Evolutionary conservation across 352 stramenopile species (phyloP).

Genomic region (Peronosclerospora sorghi): DNA sequence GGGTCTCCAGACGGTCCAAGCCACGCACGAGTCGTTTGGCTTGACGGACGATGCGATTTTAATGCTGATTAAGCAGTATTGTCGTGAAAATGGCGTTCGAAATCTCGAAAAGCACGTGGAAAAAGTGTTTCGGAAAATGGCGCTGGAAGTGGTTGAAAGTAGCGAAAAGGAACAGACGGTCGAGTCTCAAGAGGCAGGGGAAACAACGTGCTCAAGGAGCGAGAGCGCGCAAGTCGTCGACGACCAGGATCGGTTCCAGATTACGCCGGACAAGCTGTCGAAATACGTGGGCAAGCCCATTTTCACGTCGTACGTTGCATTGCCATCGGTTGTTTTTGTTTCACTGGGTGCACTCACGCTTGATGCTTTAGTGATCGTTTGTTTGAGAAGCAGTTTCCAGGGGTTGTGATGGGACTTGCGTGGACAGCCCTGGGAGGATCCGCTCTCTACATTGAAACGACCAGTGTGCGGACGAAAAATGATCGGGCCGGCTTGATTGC

Average conservation of each 20-base stretch:
- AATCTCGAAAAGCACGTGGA: conserved; percentile 98
- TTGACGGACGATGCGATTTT: conserved; percentile 91
- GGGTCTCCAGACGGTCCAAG: conserved; percentile 60
- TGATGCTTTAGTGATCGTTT: conserved; percentile 84
- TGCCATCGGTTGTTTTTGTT: not conserved
- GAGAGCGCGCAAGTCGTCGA: conserved; percentile 7
- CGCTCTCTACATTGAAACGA: conserved; percentile 98
- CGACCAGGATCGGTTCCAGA: conserved; percentile 74
- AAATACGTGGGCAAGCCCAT: conserved; percentile 98
- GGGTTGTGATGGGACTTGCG: conserved; percentile 98
- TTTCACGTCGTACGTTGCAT: conserved; percentile 86
- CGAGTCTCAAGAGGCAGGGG: conserved; percentile 28
- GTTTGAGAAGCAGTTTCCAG: conserved; percentile 89
- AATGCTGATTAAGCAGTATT: conserved; percentile 88
- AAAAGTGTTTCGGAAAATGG: conserved; percentile 97
- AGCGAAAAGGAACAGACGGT: conserved; percentile 31
- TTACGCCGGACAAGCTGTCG: conserved; percentile 90
- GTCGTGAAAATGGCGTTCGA: conserved; percentile 93
- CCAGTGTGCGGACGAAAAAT: conserved; percentile 53
- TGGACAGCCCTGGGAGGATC: conserved; percentile 98
- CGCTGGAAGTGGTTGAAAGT: conserved; percentile 92
- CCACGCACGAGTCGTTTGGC: conserved; percentile 73
- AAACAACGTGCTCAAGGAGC: conserved; percentile 15
- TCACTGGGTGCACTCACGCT: not conserved
- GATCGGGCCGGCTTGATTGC: conserved; percentile 53